Base-by-base conservation (phyloP, 257 asterid species). In the Echium plantagineum region DNA sequence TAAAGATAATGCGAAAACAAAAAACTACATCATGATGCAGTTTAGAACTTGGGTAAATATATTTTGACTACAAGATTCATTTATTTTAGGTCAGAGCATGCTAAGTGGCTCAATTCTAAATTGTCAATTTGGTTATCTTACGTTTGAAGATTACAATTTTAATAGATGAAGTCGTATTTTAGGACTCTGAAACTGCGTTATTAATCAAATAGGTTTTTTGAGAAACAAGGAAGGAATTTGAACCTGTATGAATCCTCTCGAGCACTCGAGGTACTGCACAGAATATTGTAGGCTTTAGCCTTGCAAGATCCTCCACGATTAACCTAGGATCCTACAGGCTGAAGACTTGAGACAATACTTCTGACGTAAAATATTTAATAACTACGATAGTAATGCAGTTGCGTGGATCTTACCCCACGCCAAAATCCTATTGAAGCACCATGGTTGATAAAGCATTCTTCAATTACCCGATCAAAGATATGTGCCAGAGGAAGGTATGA, bases 361-460 rank as follows among this genome's bases (percentile, higher is more conserved):
- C 47, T 59, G 63, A 52, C 55, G 65, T 59, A 20, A 49, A 52
- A 22, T 57, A 8, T 48, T 20, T 52, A 57, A 21, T 46, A 55
- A 65, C n/a, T n/a, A n/a, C n/a, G 21, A 35, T 9, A 4, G 21
- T 9, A 60, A 17, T 6, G 31, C 35, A 52, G 63, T 56, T 48
- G 60, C 52, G 70, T 57, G 30, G 24, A 26, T 59, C 85, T 74
- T 75, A 91, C 98, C 94, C 98, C 98, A 61, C 95, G 95, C 98
- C 98, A 91, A 79, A 91, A 91, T 77, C 98, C 98, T 71, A 91
- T 88, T 65, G 98, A 77, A 57, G 83, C 94, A 51, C 98, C 98
- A 69, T 81, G 80, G 66, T 69, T 67, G 74, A 91, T 91, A 62
- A 84, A 63, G 56, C 81, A 72, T 75, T 88, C 97, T 78, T 91